Evolutionary conservation across 306 rosid genomes (phyloP).

Genomic region (Prinsepia uniflora): DNA sequence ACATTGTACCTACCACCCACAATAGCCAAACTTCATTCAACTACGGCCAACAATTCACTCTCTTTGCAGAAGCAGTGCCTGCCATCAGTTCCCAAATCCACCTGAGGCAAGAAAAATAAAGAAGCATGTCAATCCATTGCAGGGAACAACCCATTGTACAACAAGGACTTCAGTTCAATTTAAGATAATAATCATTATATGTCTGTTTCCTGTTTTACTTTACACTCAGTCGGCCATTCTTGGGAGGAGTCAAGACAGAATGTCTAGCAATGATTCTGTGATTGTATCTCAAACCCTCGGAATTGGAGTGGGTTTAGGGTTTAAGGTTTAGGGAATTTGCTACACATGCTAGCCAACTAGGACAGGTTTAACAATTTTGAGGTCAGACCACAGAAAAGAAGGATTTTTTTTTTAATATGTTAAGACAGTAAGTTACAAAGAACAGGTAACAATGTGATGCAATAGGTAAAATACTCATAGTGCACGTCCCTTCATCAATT

Average conservation of each 20-base stretch:
- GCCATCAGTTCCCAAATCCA: slow-evolving; percentile 77
- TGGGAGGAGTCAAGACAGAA: not conserved
- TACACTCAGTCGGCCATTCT: not conserved
- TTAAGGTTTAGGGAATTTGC: not conserved
- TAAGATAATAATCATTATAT: not conserved
- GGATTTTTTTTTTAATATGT: not conserved
- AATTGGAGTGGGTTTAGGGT: not conserved
- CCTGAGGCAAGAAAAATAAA: slow-evolving; percentile 42
- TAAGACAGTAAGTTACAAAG: not conserved
- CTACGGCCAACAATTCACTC: slow-evolving; percentile 75
- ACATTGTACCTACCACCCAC: not conserved
- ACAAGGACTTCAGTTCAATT: not conserved
- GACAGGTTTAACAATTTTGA: not conserved
- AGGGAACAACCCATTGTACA: not conserved
- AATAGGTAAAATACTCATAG: not conserved
- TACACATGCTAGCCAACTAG: not conserved
- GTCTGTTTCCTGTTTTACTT: not conserved
- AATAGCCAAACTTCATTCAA: slow-evolving; percentile 41
- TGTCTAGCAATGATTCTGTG: not conserved
- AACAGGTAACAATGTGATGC: not conserved
- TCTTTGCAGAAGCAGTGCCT: slow-evolving; percentile 85
- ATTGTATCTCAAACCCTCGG: not conserved
- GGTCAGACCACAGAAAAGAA: not conserved
- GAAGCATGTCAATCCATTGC: not conserved
- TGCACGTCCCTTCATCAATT: not conserved